Conservation (phyloP, 371 early-diverging fungal genomes). For the Parasitella parasitica region DNA sequence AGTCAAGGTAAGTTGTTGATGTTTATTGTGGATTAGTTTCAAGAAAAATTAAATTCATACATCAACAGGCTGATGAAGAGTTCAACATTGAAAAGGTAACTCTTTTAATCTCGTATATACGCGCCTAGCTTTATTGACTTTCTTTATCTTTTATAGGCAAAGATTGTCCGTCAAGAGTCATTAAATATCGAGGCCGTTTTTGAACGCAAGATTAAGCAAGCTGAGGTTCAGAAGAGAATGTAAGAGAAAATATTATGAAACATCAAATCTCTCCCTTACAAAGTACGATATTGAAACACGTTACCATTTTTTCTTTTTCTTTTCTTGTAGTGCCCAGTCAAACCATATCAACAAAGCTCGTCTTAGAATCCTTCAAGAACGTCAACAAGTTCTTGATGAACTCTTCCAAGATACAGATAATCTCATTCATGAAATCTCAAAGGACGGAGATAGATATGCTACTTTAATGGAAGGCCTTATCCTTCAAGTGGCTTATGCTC, state of each 20-base stretch:
- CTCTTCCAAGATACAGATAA: conserved; percentile 67
- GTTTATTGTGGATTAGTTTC: too few species aligned
- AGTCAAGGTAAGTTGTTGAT: conserved; percentile 86
- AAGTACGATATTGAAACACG: conserved; percentile 3
- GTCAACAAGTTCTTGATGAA: conserved; percentile 83
- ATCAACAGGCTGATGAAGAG: conserved; percentile 90
- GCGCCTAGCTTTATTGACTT: not conserved
- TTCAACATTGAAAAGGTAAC: conserved; percentile 97
- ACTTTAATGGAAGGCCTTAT: conserved; percentile 68
- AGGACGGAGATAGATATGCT: conserved; percentile 59
- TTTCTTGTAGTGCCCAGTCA: conserved; percentile 78
- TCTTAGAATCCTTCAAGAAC: conserved; percentile 82
- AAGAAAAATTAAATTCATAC: too few species aligned
- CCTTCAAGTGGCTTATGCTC: conserved; percentile 80
- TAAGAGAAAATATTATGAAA: conserved; percentile 34
- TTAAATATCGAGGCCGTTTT: conserved; percentile 86
- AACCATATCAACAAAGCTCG: conserved; percentile 95
- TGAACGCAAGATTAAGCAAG: conserved; percentile 90
- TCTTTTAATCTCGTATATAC: conserved; percentile 4
- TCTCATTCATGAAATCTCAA: conserved; percentile 55
- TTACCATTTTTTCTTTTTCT: not conserved
- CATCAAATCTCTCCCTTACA: not conserved
- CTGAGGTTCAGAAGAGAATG: conserved; percentile 89
- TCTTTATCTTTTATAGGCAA: conserved; percentile 58
- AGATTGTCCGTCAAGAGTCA: conserved; percentile 90